These are phyloP conservation scores for Colletotrichum lupini DNA, from an alignment of 2,329 filamentous ascomycete genomes.

Conservation along the genomic window DNA sequence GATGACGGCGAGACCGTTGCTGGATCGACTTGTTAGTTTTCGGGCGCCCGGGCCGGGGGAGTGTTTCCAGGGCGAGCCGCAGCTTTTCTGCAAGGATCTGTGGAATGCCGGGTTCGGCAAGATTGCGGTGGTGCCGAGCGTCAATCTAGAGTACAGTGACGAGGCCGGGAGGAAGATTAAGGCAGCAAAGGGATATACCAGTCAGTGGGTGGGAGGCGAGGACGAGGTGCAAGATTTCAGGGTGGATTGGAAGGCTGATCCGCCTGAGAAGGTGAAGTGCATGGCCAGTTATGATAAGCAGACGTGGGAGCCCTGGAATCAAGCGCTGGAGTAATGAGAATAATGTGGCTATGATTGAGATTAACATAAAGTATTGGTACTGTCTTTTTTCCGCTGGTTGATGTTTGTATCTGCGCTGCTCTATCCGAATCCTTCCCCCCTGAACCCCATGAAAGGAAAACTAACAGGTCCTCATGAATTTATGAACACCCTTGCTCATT, in stretches of 20 bases:
- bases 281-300: conserved; percentile 56
- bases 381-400: too few species aligned
- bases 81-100: conserved; percentile 67
- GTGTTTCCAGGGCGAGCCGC: conserved; percentile 65
- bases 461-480: neutral
- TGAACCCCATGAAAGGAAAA: neutral
- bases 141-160: conserved; percentile 66
- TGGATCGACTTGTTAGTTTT: conserved; percentile 57
- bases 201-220: conserved; percentile 47
- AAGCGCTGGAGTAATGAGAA: conserved; percentile 36
- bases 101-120: conserved; percentile 61
- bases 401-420: neutral
- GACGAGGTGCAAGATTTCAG: conserved; percentile 37
- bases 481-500: neutral
- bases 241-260: conserved; percentile 56
- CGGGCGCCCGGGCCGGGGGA: conserved; percentile 52
- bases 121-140: conserved; percentile 66
- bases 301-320: conserved; percentile 55
- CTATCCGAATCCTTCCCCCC: neutral
- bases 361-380: neutral
- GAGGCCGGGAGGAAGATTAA: conserved; percentile 58
- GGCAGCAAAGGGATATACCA: conserved; percentile 59
- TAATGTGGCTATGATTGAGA: neutral
- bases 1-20: conserved; percentile 59
- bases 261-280: conserved; percentile 60